These are phyloP conservation scores for Pythium apleroticum DNA, from an alignment of 352 stramenopile genomes.

Conservation along the genomic window DNA sequence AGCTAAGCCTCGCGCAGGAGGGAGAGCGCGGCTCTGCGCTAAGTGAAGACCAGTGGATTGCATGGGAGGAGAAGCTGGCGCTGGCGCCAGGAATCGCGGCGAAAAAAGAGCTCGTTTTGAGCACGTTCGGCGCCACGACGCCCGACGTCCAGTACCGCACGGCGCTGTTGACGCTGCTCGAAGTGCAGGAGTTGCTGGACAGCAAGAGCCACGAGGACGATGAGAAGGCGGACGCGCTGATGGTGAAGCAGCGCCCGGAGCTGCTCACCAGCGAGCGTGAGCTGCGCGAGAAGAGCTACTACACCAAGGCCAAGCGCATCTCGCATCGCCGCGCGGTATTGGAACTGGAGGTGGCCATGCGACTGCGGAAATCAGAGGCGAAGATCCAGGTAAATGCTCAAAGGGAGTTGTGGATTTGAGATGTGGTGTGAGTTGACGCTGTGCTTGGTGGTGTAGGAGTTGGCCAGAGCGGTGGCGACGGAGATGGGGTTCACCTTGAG, in stretches of 20 bases:
- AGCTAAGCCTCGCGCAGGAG: conserved; percentile 17
- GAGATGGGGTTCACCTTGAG: conserved; percentile 28
- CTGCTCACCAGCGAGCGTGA: conserved; percentile 19
- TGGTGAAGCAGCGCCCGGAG: conserved; percentile 19
- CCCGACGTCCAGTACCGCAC: conserved; percentile 19
- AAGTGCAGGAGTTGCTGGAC: conserved; percentile 41
- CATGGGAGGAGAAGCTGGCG: conserved; percentile 29
- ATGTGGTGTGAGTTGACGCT: neutral
- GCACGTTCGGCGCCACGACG: conserved; percentile 7
- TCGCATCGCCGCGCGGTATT: conserved; percentile 36
- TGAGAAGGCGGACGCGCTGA: conserved; percentile 23
- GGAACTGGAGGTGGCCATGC: conserved; percentile 41
- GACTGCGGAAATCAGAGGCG: conserved; percentile 25
- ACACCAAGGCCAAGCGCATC: conserved; percentile 34
- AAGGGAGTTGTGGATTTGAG: neutral
- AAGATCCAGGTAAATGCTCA: neutral
- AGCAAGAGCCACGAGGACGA: neutral
- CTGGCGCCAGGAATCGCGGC: conserved; percentile 23
- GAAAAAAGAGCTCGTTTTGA: conserved; percentile 21
- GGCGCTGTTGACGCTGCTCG: conserved; percentile 29
- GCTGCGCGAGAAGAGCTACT: conserved; percentile 25
- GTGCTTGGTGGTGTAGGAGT: conserved; percentile 4
- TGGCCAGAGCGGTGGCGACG: conserved; percentile 24
- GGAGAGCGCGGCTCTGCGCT: conserved; percentile 2
- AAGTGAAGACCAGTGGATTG: conserved; percentile 25